Conservation (phyloP, 805 yeast species). For the Myxozyma lipomycoides region DNA sequence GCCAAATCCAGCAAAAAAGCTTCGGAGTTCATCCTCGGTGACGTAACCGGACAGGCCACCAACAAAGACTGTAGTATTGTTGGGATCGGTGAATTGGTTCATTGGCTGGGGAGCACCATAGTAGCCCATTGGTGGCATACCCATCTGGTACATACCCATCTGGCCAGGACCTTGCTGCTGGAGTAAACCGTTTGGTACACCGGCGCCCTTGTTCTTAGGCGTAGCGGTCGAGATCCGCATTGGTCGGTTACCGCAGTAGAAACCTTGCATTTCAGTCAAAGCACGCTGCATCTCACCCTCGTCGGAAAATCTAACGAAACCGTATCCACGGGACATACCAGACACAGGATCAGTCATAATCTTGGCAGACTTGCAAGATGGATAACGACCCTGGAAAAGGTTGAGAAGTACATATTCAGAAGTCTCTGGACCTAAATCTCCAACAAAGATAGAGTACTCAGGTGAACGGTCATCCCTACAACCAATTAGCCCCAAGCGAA, state of each 20-base stretch:
- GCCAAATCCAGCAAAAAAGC: constrained; percentile 65
- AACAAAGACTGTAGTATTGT: constrained; percentile 71
- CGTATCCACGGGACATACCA: constrained; percentile 75
- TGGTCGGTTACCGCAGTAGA: constrained; percentile 64
- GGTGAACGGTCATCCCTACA: constrained; percentile 35
- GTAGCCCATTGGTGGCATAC: constrained; percentile 34
- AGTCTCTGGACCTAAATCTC: constrained; percentile 73
- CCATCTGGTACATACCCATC: constrained; percentile 33
- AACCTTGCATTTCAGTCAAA: constrained; percentile 76
- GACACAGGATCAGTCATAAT: constrained; percentile 72
- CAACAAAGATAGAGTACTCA: constrained; percentile 75
- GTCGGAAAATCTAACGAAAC: constrained; percentile 73
- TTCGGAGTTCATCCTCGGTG: constrained; percentile 58
- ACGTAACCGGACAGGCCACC: constrained; percentile 59
- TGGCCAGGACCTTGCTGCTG: constrained; percentile 32
- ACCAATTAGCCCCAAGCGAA: not conserved
- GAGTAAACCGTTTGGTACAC: constrained; percentile 31
- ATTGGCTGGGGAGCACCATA: constrained; percentile 37
- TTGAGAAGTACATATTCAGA: constrained; percentile 63
- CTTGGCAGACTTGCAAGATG: constrained; percentile 71
- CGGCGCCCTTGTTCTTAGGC: constrained; percentile 43
- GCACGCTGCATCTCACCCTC: constrained; percentile 70
- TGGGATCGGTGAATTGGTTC: constrained; percentile 69
- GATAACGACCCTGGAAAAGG: constrained; percentile 62
- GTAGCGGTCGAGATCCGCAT: constrained; percentile 72